A percentile compares a stretch with the other conserved stretches of the same genome.
phyloP scores from a whole-genome alignment of 805 yeast species.

The Ogataea dorogensis region DNA sequence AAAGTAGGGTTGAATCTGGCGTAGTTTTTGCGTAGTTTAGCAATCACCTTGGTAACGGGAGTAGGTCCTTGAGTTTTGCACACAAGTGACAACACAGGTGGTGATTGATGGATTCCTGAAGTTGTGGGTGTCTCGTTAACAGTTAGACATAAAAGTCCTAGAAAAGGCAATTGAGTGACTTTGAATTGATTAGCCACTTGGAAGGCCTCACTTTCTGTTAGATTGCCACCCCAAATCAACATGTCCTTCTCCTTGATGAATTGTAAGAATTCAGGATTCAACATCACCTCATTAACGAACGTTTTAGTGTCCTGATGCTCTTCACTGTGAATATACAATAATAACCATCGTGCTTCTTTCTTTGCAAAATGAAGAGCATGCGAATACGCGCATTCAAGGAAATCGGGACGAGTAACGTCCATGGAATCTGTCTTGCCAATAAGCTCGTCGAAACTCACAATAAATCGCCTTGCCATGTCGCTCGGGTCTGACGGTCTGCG shows the following conservation, averaged over 20 bases:
- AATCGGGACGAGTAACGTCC: conserved; percentile 36
- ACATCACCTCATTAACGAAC: conserved; percentile 54
- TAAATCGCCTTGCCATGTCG: conserved; percentile 35
- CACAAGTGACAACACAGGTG: conserved; percentile 60
- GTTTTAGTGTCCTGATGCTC: conserved; percentile 60
- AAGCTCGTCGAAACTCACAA: conserved; percentile 33
- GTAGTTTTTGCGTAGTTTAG: conserved; percentile 36
- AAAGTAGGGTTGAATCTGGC: conserved; percentile 63
- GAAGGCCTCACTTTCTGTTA: conserved; percentile 75
- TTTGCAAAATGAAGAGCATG: conserved; percentile 73
- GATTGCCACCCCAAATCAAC: conserved; percentile 85
- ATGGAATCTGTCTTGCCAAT: conserved; percentile 16
- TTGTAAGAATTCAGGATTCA: conserved; percentile 48
- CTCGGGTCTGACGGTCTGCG: conserved; percentile 27
- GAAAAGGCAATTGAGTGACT: conserved; percentile 75
- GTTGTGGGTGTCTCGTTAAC: conserved; percentile 53
- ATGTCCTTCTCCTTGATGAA: conserved; percentile 50
- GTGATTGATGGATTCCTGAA: conserved; percentile 49
- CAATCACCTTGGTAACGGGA: conserved; percentile 35
- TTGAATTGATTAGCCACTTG: conserved; percentile 76
- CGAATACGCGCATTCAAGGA: conserved; percentile 75
- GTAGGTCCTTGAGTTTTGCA: conserved; percentile 62
- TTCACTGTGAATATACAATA: conserved; percentile 71
- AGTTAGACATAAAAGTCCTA: conserved; percentile 73
- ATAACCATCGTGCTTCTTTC: conserved; percentile 64